A percentile compares a stretch with the other conserved stretches of the same genome.
Conservation (phyloP, 495 filamentous ascomycete species). For the Aspergillus leporis region DNA sequence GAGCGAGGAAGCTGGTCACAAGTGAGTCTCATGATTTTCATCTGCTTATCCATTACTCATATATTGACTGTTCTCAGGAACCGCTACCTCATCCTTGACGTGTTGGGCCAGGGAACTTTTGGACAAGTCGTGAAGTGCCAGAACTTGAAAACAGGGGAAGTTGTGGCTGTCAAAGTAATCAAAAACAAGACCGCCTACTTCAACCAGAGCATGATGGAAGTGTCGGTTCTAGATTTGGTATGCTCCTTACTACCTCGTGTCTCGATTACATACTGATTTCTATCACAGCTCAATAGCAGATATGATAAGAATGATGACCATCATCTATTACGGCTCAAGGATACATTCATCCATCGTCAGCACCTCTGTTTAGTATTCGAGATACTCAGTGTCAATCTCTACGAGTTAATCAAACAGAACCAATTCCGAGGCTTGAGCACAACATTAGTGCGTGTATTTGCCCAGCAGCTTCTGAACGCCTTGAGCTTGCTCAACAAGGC, state of each 20-base stretch:
- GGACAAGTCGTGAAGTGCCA: slow-evolving; percentile 99
- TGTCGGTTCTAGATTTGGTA: slow-evolving; percentile 96
- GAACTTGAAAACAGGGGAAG: slow-evolving; percentile 96
- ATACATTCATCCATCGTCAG: slow-evolving; percentile 97
- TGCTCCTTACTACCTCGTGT: slow-evolving; percentile 20
- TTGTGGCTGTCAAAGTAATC: slow-evolving; percentile 98
- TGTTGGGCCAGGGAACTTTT: slow-evolving; percentile 97
- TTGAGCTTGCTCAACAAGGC: slow-evolving; percentile 94
- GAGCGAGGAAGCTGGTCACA: slow-evolving; percentile 96
- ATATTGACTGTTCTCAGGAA: slow-evolving; percentile 59
- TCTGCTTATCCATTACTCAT: neutral
- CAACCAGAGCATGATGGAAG: slow-evolving; percentile 99
- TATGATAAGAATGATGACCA: slow-evolving; percentile 99
- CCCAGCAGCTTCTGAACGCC: slow-evolving; percentile 92
- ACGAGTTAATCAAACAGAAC: slow-evolving; percentile 99
- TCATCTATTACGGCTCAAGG: slow-evolving; percentile 91
- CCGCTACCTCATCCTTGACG: slow-evolving; percentile 96
- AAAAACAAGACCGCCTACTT: slow-evolving; percentile 99
- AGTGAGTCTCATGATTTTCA: slow-evolving; percentile 55
- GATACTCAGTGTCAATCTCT: slow-evolving; percentile 94
- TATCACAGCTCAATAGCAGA: slow-evolving; percentile 83
- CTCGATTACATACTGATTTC: slow-evolving; percentile 25
- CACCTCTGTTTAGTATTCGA: slow-evolving; percentile 98
- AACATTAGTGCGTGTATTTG: slow-evolving; percentile 96
- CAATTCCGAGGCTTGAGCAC: slow-evolving; percentile 98